Base-by-base conservation (phyloP, 208 protist species). In the Trypanosoma platydactyli region DNA sequence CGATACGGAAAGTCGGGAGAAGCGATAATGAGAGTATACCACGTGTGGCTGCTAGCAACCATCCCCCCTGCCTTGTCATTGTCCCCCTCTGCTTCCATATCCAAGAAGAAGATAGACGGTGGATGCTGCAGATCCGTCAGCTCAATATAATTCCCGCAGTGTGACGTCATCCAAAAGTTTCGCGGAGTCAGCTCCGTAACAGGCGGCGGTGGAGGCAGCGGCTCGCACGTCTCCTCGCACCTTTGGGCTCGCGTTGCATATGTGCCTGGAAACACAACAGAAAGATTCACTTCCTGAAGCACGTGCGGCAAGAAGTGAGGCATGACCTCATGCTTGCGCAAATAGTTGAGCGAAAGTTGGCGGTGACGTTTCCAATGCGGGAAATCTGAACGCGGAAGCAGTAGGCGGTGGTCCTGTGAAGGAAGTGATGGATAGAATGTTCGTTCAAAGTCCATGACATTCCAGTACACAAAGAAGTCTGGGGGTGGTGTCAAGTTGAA, bases 71-170 rank as follows among this genome's bases (percentile, higher is more conserved):
- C 24, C 54, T 60, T 22, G 35, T 38, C 62, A 33, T 63, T 30
- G 1, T 51, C 48, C 7, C 18, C 42, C 18, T 42, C 55, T n/a
- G 46, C 56, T 41, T 45, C 56, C 29, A 66, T 62, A 45, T 87
- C 81, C 27, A 80, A 54, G 27, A 97, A 82, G 56, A 94, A 95
- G 30, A 97, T 76, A 41, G 81, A 81, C 4, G 92, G 92, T 16
- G 86, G 66, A 60, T 92, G 78, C 67, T 95, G 88, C 45, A 97
- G 44, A 18, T 97, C 86, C n/a, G 76, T 77, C 2, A 97, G 77
- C 54, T 94, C 86, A 48, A 97, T 89, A 75, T 94, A 95, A 73
- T 97, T 97, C 42, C 92, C 92, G 61, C 83, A 92, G 73, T 97
- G 92, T 15, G 89, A 73, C 3, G 92, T 95, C 71, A 92, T 91